Conservation (phyloP, 306 rosid species). For the Ceratonia siliqua region DNA sequence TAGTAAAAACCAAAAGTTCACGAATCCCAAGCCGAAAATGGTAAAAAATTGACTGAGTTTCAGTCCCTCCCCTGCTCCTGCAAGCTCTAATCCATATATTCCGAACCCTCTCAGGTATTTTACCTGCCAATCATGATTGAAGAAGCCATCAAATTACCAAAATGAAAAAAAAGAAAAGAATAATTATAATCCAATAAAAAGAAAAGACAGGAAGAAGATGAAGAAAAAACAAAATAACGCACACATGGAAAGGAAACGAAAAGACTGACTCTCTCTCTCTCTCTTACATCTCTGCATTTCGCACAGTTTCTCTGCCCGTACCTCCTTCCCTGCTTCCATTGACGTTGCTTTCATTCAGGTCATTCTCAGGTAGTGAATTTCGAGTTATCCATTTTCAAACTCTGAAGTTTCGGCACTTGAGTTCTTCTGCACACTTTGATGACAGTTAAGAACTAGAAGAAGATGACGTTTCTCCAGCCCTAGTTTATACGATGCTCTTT, state of each 20-base stretch:
- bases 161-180: neutral
- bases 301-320: slow-evolving; percentile 7
- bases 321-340: slow-evolving; percentile 29
- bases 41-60: neutral
- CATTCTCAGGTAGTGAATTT: slow-evolving; percentile 27
- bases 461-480: slow-evolving; percentile 45
- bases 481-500: slow-evolving; percentile 42
- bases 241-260: slow-evolving; percentile 45
- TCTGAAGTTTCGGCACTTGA: neutral
- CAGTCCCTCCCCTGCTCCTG: neutral
- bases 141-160: neutral
- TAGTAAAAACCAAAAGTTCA: neutral
- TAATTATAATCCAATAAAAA: neutral
- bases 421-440: neutral
- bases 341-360: slow-evolving; percentile 31
- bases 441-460: slow-evolving; percentile 1
- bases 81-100: neutral
- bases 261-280: slow-evolving; percentile 41
- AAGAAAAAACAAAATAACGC: slow-evolving; percentile 26
- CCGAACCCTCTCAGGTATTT: too few species aligned
- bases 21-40: slow-evolving; percentile 28
- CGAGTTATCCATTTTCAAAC: neutral
- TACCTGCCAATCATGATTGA: neutral
- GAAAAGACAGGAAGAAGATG: neutral
- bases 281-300: slow-evolving; percentile 23